Base-by-base conservation (phyloP, 2,329 filamentous ascomycete species). In the Metarhizium sp. region DNA sequence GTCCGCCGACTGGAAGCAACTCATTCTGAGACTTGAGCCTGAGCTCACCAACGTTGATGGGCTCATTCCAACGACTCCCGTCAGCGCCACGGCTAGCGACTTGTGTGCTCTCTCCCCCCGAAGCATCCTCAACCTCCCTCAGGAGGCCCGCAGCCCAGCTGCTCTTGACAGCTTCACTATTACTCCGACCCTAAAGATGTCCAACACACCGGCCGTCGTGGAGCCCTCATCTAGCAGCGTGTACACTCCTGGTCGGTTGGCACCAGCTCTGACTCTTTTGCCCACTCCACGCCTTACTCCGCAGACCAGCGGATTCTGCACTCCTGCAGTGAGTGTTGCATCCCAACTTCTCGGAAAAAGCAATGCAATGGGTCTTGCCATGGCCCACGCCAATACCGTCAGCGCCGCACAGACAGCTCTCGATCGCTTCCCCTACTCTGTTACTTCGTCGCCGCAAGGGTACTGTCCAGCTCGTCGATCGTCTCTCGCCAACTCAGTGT, bases 401-500 rank as follows among this genome's bases (percentile, higher is more conserved):
- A 73, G 65, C 58, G 70, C 75, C 29, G 64, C 73, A 25, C 80
- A 83, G 62, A 71, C 71, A 4, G 38, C 32, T 43, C 64, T 79
- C 46, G 81, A 85, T 56, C 76, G 78, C 59, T 80, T 80, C 73
- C 75, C 77, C 49, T 66, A 66, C 25, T 69, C 72, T 14, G 70
- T 71, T 56, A 73, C 73, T 4, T 76, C 78, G 4, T 84, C 82
- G 20, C 81, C 81, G 30, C 74, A 77, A 62, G 73, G 71, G 60
- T 77, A 77, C 62, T 65, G 62, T 51, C 71, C 74, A 2, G 70
- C 73, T 42, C 82, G 82, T 58, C 81, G 82, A 58, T 84, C 82
- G 14, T 85, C 82, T 16, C 77, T 85, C 58, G 82, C 81, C 66
- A 83, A 78, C 64, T 83, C 82, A 18, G 73, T 82, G 61, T 86